Percentiles rank a stretch among this genome's conserved stretches.
Evolutionary conservation across 2,329 filamentous ascomycete species (phyloP).

Genomic region (Neofusicoccum sp.): DNA sequence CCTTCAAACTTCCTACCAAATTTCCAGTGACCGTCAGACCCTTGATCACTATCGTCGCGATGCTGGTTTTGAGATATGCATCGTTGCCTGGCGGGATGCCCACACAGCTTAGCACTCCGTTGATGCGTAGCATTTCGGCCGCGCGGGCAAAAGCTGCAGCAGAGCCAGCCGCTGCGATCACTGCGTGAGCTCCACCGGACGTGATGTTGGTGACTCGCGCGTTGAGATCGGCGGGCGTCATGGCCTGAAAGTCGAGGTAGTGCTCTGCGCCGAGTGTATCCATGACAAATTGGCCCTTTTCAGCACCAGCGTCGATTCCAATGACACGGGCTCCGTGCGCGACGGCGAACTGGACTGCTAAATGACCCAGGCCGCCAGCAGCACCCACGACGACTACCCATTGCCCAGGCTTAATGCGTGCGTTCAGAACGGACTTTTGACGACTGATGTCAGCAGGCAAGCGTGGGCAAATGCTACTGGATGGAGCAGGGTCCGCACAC

Average conservation of each 20-base stretch:
- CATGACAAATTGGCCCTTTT: conserved; percentile 42
- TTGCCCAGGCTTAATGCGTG: conserved; percentile 43
- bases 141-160: conserved; percentile 46
- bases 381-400: conserved; percentile 51
- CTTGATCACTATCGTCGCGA: conserved; percentile 50
- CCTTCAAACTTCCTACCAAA: conserved; percentile 48
- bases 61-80: conserved; percentile 43
- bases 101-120: conserved; percentile 48
- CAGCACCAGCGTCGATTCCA: conserved; percentile 44
- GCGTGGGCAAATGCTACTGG: not conserved
- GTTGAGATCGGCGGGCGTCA: conserved; percentile 34
- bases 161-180: conserved; percentile 47
- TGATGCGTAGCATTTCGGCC: conserved; percentile 48
- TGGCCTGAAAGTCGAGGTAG: conserved; percentile 45
- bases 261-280: conserved; percentile 41
- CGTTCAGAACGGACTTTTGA: conserved; percentile 40
- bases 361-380: conserved; percentile 50
- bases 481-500: conserved; percentile 22
- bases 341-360: conserved; percentile 50
- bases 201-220: conserved; percentile 42
- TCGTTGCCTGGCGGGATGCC: conserved; percentile 45
- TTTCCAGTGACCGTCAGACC: conserved; percentile 48
- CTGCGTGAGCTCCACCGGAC: conserved; percentile 44
- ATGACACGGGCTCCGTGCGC: conserved; percentile 47
- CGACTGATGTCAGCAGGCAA: not conserved